These are phyloP conservation scores for Ilex asprella DNA, from an alignment of 257 asterid species.

Conservation along the genomic window DNA sequence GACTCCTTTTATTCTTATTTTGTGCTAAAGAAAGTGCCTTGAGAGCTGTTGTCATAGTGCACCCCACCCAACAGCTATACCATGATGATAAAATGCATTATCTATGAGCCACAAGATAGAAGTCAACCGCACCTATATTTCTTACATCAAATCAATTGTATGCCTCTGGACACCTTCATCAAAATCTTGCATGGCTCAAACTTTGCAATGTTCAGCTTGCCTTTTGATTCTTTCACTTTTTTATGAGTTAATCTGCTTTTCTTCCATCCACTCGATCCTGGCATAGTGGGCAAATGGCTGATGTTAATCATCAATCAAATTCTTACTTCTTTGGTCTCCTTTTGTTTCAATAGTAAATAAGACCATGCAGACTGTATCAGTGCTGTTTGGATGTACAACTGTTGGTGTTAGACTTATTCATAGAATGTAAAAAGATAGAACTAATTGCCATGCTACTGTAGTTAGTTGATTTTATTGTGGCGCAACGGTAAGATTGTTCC, in stretches of 20 bases:
- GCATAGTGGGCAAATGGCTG: slow-evolving; percentile 20
- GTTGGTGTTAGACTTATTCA: too few relatives aligned
- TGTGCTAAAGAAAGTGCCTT: slow-evolving; percentile 18
- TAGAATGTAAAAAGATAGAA: too few relatives aligned
- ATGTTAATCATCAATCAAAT: slow-evolving; percentile 4
- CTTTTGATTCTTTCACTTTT: slow-evolving; percentile 19
- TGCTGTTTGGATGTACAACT: slow-evolving; percentile 2
- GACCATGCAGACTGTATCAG: slow-evolving; percentile 3
- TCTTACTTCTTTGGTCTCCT: slow-evolving; percentile 3
- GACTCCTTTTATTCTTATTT: slow-evolving; percentile 26
- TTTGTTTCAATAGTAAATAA: neutral
- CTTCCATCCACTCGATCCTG: slow-evolving; percentile 10
- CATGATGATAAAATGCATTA: slow-evolving; percentile 66
- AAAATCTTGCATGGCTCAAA: slow-evolving; percentile 39
- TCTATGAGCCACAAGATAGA: slow-evolving; percentile 26
- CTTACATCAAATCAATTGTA: slow-evolving; percentile 31
- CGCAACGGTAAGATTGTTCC: slow-evolving; percentile 5
- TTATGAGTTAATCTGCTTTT: slow-evolving; percentile 39
- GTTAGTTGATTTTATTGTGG: slow-evolving; percentile 9
- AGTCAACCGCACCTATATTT: slow-evolving; percentile 57
- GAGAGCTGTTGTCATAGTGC: slow-evolving; percentile 22
- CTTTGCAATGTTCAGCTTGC: slow-evolving; percentile 13
- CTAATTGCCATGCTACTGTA: too few relatives aligned
- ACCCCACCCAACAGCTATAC: slow-evolving; percentile 36
- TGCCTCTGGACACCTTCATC: slow-evolving; percentile 36